Conservation (phyloP, 75 land plant genomes). For the Picea glauca region DNA sequence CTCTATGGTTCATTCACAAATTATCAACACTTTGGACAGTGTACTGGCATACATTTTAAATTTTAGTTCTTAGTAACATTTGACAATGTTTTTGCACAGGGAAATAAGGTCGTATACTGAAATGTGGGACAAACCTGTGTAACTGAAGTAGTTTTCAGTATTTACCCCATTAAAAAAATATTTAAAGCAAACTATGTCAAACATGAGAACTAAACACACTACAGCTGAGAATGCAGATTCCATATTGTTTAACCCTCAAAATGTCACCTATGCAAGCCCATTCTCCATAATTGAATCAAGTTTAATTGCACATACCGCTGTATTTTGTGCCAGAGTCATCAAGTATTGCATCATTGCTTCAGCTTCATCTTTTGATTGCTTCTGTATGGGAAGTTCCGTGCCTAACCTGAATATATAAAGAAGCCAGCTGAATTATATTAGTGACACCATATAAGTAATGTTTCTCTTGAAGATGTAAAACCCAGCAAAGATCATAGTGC, state of each 20-base stretch:
- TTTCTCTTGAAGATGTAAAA: not conserved
- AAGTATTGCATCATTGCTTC: constrained; percentile 65
- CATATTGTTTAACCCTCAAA: not conserved
- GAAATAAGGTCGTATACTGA: not conserved
- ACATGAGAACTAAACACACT: not conserved
- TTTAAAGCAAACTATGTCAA: not conserved
- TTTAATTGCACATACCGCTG: constrained; percentile 61
- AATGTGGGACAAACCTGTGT: not conserved
- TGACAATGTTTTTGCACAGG: not conserved
- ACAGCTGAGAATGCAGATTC: not conserved
- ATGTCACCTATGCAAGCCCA: not conserved
- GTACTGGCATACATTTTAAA: too few species aligned
- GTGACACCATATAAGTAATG: not conserved
- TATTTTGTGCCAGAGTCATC: constrained; percentile 72
- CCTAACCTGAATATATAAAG: constrained; percentile 43
- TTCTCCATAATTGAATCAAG: not conserved
- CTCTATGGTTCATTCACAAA: too few species aligned
- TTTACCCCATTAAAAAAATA: not conserved
- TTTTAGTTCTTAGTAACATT: too few species aligned
- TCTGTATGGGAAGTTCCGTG: constrained; percentile 49
- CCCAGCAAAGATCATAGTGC: not conserved
- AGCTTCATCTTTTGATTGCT: constrained; percentile 62
- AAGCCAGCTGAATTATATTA: not conserved
- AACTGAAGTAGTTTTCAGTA: not conserved
- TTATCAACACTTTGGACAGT: too few species aligned